Evolutionary conservation across 2,329 filamentous ascomycete species (phyloP), one percentile per base, ranked within the genome.

Genomic region (Pyrenochaeta sp.): DNA sequence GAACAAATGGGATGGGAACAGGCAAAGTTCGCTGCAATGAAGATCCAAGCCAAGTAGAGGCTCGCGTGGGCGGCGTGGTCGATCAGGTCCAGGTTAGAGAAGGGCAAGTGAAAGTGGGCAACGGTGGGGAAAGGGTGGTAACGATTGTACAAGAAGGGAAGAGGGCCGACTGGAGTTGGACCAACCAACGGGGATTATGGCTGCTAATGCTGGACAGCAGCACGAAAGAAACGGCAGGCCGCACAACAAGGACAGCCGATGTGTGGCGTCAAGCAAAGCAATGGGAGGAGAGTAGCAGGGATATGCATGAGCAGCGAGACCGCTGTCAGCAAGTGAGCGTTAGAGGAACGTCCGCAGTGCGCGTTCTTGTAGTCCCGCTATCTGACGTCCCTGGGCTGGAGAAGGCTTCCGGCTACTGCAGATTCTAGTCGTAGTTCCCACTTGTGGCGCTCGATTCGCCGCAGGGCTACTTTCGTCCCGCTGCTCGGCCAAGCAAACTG

Each of bases 101-200:
- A 60, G 65, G 67, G 67, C 62, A 66, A 65, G 67, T 67, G 64
- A 64, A 64, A 66, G 67, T 69, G 67, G 61, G 62, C 62, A 66
- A 61, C 61, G 54, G 68, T 71, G 71, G 73, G 70, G 72, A 69
- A 62, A 56, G 68, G 68, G 57, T 72, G 59, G 69, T 66, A 73
- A 72, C 70, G 73, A 71, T 60, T 71, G 71, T 68, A 74, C 75
- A 62, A 72, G 71, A 75, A 74, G 63, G 71, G 73, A 73, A 74
- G 65, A 70, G 30, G 69, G 61, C 71, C 72, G 72, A 72, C 62
- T 71, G 61, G 61, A 68, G 62, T 71, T 72, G 62, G 68, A 62
- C 72, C 72, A 73, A 69, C 69, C 68, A 67, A 67, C 68, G 67
- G 68, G 61, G 69, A 69, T 67, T 61, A 69, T 62, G 62, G 63